These are phyloP conservation scores for Gynandropsis gynandra DNA, from an alignment of 345 rosid genomes.

Conservation along the genomic window DNA sequence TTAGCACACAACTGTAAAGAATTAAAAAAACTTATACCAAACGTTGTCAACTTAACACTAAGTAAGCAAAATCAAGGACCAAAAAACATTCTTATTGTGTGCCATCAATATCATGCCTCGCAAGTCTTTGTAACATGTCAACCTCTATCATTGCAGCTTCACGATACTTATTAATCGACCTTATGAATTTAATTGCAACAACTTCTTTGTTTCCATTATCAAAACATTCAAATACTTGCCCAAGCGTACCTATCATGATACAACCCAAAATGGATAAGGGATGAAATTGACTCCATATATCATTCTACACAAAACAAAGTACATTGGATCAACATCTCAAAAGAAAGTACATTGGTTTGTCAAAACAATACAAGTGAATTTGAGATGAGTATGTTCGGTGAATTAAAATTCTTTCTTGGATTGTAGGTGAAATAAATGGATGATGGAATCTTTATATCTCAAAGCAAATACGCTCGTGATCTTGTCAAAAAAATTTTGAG, in stretches of 20 bases:
- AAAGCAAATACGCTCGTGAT: no score
- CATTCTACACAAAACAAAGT: no score
- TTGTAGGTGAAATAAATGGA: no score
- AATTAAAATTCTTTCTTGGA: no score
- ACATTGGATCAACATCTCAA: no score
- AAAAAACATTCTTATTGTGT: conserved; percentile 46
- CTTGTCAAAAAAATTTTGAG: no score
- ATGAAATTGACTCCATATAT: no score
- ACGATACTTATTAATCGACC: conserved; percentile 68
- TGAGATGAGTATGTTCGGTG: no score
- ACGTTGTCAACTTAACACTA: conserved; percentile 26
- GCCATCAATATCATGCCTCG: conserved; percentile 69
- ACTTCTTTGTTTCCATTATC: conserved; percentile 68
- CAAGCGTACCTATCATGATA: conserved; percentile 56
- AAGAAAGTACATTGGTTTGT: no score
- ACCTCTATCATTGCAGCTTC: conserved; percentile 94
- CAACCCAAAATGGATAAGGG: conserved; percentile 2
- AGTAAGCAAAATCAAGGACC: conserved; percentile 12
- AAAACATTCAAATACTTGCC: conserved; percentile 86
- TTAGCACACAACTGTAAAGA: conserved; percentile 99
- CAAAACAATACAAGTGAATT: no score
- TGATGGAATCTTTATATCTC: no score
- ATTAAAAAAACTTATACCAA: conserved; percentile 57
- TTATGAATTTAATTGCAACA: conserved; percentile 82
- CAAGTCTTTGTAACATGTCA: conserved; percentile 65